Percentiles rank a stretch among this genome's conserved stretches.
Evolutionary conservation across 495 filamentous ascomycete species (phyloP).

Genomic region (Penicillium waksmanii): DNA sequence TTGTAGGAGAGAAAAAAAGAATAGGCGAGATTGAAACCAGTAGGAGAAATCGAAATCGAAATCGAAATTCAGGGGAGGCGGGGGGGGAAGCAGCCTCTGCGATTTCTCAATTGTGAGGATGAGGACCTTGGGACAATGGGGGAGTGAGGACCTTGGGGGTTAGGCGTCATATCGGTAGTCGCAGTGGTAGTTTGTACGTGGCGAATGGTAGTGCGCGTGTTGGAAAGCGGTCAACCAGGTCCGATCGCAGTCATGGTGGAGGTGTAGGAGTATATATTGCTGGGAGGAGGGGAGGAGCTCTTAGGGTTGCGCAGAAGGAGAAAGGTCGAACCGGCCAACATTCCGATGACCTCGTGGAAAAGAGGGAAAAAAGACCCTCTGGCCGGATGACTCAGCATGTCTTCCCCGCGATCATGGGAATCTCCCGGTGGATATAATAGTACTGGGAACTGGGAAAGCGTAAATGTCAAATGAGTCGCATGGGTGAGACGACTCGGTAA

Average conservation of each 20-base stretch:
- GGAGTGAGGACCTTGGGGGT: constrained; percentile 43
- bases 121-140: constrained; percentile 37
- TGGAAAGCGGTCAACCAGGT: constrained; percentile 23
- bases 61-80: constrained; percentile 12
- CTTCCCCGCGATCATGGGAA: neutral
- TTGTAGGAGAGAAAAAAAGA: constrained; percentile 10
- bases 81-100: neutral
- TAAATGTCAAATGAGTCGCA: neutral
- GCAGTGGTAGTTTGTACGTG: no score
- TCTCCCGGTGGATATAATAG: neutral
- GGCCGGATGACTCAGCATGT: constrained; percentile 18
- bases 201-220: constrained; percentile 23
- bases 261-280: no score
- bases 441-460: neutral
- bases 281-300: no score
- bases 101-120: constrained; percentile 11
- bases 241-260: constrained; percentile 12
- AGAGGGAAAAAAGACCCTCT: neutral
- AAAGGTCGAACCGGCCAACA: neutral
- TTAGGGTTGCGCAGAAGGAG: neutral
- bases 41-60: constrained; percentile 1
- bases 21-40: no score
- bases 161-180: no score
- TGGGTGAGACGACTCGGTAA: neutral
- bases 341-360: neutral